Percentiles rank a stretch among this genome's conserved stretches.
Evolutionary conservation across 2,329 filamentous ascomycete species (phyloP).

Genomic region (Penicillium sp.): DNA sequence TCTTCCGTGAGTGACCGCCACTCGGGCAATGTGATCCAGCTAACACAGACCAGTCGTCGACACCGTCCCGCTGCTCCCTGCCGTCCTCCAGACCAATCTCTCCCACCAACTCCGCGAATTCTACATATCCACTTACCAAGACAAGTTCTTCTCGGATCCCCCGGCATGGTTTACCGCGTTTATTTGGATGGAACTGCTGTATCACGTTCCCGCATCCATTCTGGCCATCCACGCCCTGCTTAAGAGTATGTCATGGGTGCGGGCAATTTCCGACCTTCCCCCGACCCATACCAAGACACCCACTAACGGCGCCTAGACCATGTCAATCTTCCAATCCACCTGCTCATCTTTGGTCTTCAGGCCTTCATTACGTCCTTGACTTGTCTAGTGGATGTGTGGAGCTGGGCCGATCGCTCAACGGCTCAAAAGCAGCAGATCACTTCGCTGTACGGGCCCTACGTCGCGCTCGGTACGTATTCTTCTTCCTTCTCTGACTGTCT

Average conservation of each 20-base stretch:
- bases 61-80: slow-evolving; percentile 60
- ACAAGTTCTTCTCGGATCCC: slow-evolving; percentile 63
- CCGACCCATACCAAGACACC: not conserved
- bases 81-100: slow-evolving; percentile 51
- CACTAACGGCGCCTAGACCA: slow-evolving; percentile 47
- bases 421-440: slow-evolving; percentile 53
- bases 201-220: slow-evolving; percentile 62
- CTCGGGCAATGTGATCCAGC: not conserved
- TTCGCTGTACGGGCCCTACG: slow-evolving; percentile 60
- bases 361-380: slow-evolving; percentile 64
- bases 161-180: slow-evolving; percentile 63
- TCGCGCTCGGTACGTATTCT: slow-evolving; percentile 58
- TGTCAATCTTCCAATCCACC: slow-evolving; percentile 59
- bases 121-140: slow-evolving; percentile 63
- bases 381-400: slow-evolving; percentile 63
- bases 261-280: not conserved
- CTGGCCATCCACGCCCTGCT: slow-evolving; percentile 62
- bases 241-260: slow-evolving; percentile 42
- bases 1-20: slow-evolving; percentile 53
- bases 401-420: slow-evolving; percentile 53
- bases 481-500: slow-evolving; percentile 29
- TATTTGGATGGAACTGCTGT: slow-evolving; percentile 60
- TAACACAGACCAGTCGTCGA: slow-evolving; percentile 56
- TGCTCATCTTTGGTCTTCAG: slow-evolving; percentile 62
- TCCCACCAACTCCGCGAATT: slow-evolving; percentile 55